These are phyloP conservation scores for Phellinidium pouzarii DNA, from an alignment of 1,284 basidiomycete species.

Conservation along the genomic window DNA sequence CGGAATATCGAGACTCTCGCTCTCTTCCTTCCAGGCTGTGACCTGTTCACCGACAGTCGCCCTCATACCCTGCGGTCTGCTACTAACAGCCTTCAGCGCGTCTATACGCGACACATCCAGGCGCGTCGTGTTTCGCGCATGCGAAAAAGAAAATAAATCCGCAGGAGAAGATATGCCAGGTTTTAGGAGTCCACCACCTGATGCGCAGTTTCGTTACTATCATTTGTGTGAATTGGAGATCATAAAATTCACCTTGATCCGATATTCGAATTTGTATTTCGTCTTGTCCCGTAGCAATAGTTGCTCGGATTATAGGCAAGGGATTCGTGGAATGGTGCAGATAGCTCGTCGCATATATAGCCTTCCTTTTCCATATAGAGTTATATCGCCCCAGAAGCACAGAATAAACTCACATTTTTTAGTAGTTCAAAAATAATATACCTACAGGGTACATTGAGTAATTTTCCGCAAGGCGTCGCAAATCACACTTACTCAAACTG, in stretches of 20 bases:
- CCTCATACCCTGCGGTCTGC: conserved; percentile 53
- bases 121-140: conserved; percentile 64
- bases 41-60: conserved; percentile 76
- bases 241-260: conserved; percentile 57
- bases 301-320: conserved; percentile 59
- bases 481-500: conserved; percentile 65
- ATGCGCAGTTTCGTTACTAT: conserved; percentile 10
- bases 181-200: conserved; percentile 64
- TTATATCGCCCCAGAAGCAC: conserved; percentile 16
- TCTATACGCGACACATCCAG: conserved; percentile 62
- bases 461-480: neutral
- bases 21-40: conserved; percentile 36
- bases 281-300: conserved; percentile 65
- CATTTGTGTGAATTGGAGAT: neutral
- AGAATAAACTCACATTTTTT: conserved; percentile 57
- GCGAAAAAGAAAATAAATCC: conserved; percentile 80
- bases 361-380: neutral
- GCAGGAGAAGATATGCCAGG: conserved; percentile 51
- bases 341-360: conserved; percentile 62
- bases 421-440: conserved; percentile 87
- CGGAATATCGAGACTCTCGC: conserved; percentile 29
- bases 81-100: conserved; percentile 60
- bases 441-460: conserved; percentile 31
- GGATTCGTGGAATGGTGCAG: conserved; percentile 37
- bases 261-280: conserved; percentile 77